These are phyloP conservation scores for Lipomyces sp. DNA, from an alignment of 805 yeast species.

Conservation along the genomic window DNA sequence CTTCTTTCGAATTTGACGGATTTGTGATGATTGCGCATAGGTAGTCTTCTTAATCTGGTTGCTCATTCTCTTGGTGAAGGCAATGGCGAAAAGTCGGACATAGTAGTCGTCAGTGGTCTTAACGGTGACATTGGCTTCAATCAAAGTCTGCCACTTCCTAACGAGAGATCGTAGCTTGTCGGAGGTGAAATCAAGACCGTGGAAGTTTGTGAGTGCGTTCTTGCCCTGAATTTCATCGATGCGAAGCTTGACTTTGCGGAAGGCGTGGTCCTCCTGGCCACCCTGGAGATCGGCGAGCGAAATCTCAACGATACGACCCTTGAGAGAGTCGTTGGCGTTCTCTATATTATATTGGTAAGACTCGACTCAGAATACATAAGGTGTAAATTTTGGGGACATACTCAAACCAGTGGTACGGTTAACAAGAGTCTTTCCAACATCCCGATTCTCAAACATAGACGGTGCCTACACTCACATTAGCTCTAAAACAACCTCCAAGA, in stretches of 20 bases:
- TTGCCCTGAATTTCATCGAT: constrained; percentile 99
- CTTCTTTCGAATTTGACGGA: constrained; percentile 96
- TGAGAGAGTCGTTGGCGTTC: constrained; percentile 97
- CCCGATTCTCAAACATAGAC: constrained; percentile 97
- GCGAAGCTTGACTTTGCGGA: constrained; percentile 96
- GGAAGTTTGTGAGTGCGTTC: constrained; percentile 98
- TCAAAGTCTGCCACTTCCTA: constrained; percentile 98
- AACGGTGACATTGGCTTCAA: constrained; percentile 97
- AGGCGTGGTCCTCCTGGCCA: constrained; percentile 97
- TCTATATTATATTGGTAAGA: constrained; percentile 45
- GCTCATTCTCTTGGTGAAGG: constrained; percentile 96
- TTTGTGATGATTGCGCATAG: constrained; percentile 96
- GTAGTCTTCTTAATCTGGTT: constrained; percentile 98
- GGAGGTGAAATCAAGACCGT: constrained; percentile 97
- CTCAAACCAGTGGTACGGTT: constrained; percentile 96
- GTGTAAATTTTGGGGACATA: constrained; percentile 2
- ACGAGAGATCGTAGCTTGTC: constrained; percentile 97
- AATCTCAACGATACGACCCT: constrained; percentile 96
- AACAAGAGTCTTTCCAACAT: constrained; percentile 97
- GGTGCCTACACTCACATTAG: constrained; percentile 69
- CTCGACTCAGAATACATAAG: neutral
- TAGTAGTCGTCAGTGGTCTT: constrained; percentile 98
- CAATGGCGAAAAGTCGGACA: constrained; percentile 94
- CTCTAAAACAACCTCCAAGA: too few species aligned
- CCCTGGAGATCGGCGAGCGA: constrained; percentile 92